A percentile compares a stretch with the other conserved stretches of the same genome.
Evolutionary conservation across 495 filamentous ascomycete genomes (phyloP).

Genomic region (Xylaria intraflava): DNA sequence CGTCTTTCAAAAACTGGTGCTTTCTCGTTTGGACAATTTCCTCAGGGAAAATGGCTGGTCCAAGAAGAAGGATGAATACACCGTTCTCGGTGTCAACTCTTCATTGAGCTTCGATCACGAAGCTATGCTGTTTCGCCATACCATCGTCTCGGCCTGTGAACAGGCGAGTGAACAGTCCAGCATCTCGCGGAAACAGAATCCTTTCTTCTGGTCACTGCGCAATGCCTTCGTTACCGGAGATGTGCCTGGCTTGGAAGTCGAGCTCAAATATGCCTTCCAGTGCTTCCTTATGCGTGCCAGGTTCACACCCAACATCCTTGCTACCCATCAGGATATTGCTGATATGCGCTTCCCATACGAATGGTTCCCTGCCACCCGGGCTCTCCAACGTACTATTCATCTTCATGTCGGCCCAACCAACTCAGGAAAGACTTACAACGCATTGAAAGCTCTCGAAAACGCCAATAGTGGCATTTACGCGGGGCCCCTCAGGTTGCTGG

Average conservation of each 20-base stretch:
- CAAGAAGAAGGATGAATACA: constrained; percentile 19
- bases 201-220: constrained; percentile 49
- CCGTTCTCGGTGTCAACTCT: constrained; percentile 26
- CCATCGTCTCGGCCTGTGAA: constrained; percentile 29
- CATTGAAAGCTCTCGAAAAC: constrained; percentile 75
- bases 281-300: constrained; percentile 37
- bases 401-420: constrained; percentile 97
- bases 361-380: constrained; percentile 80
- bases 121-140: constrained; percentile 28
- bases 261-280: constrained; percentile 58
- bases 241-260: constrained; percentile 39
- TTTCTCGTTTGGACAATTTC: constrained; percentile 10
- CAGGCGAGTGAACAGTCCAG: constrained; percentile 25
- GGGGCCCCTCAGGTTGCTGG: constrained; percentile 82
- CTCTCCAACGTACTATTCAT: constrained; percentile 74
- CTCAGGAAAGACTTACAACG: constrained; percentile 96
- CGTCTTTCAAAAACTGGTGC: constrained; percentile 10
- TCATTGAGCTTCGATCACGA: constrained; percentile 27
- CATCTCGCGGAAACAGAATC: constrained; percentile 34
- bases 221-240: constrained; percentile 50
- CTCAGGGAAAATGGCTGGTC: constrained; percentile 7
- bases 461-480: constrained; percentile 78
- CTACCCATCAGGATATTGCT: constrained; percentile 57
- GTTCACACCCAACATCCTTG: constrained; percentile 26
- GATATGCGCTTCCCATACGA: constrained; percentile 81